A percentile compares a stretch with the other conserved stretches of the same genome.
These are phyloP conservation scores for Meyerozyma smithsonii DNA, from an alignment of 1,139 yeast genomes.

Conservation along the genomic window DNA sequence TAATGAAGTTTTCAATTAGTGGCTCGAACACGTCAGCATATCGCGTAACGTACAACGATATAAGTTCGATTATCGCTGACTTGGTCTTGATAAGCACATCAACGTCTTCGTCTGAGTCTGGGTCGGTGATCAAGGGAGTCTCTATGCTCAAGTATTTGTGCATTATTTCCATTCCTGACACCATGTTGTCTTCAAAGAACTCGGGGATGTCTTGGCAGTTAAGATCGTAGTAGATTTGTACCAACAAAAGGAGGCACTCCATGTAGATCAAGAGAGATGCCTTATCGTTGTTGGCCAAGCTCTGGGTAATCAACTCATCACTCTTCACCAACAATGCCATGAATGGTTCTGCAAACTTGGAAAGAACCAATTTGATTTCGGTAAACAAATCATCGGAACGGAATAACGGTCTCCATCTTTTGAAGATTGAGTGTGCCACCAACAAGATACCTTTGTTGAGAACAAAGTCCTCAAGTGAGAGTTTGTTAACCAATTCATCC, in stretches of 20 bases:
- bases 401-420: conserved; percentile 93
- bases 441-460: conserved; percentile 81
- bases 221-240: conserved; percentile 84
- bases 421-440: conserved; percentile 94
- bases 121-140: conserved; percentile 50
- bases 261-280: conserved; percentile 52
- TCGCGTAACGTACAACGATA: conserved; percentile 81
- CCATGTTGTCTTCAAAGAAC: conserved; percentile 89
- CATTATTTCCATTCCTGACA: conserved; percentile 70
- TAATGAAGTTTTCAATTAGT: conserved; percentile 71
- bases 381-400: conserved; percentile 84
- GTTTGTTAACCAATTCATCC: conserved; percentile 66
- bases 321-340: conserved; percentile 59
- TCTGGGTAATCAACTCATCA: conserved; percentile 58
- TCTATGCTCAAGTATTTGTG: conserved; percentile 72
- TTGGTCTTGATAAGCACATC: conserved; percentile 72
- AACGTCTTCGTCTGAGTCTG: conserved; percentile 64
- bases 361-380: conserved; percentile 84
- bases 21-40: conserved; percentile 88
- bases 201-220: conserved; percentile 98
- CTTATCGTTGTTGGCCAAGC: conserved; percentile 30
- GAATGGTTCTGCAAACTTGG: conserved; percentile 81
- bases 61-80: conserved; percentile 78
- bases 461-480: conserved; percentile 60
- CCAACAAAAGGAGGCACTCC: conserved; percentile 65